phyloP scores from a whole-genome alignment of 2,329 filamentous ascomycete species.

The Epichloe baconii region DNA sequence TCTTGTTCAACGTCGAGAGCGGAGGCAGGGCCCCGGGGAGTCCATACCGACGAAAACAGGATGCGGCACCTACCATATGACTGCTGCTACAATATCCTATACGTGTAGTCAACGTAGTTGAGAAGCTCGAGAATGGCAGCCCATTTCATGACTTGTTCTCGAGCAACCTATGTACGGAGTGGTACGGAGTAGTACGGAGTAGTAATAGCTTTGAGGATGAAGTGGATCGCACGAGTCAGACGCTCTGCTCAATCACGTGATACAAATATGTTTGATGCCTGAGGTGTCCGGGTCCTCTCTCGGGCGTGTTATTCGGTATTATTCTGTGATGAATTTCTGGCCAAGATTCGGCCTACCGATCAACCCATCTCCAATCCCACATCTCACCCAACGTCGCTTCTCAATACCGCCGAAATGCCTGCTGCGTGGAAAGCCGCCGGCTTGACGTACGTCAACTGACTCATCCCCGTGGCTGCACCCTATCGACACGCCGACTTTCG shows the following conservation, averaged over 20 bases:
- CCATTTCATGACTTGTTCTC: no score
- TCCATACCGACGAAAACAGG: no score
- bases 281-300: conserved; percentile 16
- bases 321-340: conserved; percentile 18
- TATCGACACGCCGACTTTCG: neutral
- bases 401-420: conserved; percentile 60
- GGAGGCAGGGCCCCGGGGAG: no score
- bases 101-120: no score
- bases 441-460: conserved; percentile 62
- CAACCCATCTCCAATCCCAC: conserved; percentile 18
- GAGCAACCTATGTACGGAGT: no score
- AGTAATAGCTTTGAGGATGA: conserved; percentile 10
- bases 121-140: no score
- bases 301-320: conserved; percentile 8
- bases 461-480: conserved; percentile 2
- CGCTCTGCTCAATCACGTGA: conserved; percentile 9
- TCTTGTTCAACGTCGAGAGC: no score
- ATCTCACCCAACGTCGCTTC: conserved; percentile 10
- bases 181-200: no score
- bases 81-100: no score
- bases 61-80: no score
- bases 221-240: neutral
- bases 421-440: conserved; percentile 98
- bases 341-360: conserved; percentile 23
- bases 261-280: conserved; percentile 11